Conservation (phyloP, 106 monocot genomes). For the Alisma plantagoaquatica region DNA sequence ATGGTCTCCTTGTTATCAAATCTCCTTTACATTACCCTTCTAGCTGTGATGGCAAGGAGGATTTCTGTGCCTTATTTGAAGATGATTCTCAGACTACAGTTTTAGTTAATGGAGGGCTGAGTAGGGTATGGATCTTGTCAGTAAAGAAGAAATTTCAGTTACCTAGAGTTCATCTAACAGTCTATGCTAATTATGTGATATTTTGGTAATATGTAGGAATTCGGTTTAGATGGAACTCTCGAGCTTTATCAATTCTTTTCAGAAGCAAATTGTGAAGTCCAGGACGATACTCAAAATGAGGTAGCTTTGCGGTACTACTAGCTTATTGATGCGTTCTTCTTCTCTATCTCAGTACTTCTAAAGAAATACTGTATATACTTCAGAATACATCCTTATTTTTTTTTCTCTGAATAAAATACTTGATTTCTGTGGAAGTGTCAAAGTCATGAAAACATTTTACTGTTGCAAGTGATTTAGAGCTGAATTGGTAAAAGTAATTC, state of each 20-base stretch:
- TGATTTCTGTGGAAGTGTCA: too few species aligned
- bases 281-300: too few species aligned
- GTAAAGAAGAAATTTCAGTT: not conserved
- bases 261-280: too few species aligned
- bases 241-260: slow-evolving; percentile 55
- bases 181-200: not conserved
- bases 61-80: slow-evolving; percentile 29
- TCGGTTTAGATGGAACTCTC: slow-evolving; percentile 39
- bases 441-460: too few species aligned
- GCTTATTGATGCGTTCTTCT: too few species aligned
- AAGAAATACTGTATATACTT: too few species aligned
- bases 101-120: slow-evolving; percentile 38
- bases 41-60: slow-evolving; percentile 8
- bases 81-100: slow-evolving; percentile 10
- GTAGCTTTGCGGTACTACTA: too few species aligned
- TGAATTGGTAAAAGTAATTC: too few species aligned
- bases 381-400: too few species aligned
- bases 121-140: slow-evolving; percentile 32
- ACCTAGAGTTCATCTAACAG: not conserved
- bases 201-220: slow-evolving; percentile 23
- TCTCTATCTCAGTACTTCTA: too few species aligned
- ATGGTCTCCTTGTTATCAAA: slow-evolving; percentile 20
- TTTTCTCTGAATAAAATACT: too few species aligned
- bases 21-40: slow-evolving; percentile 35
- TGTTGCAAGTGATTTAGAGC: too few species aligned